Conservation (phyloP, 441 rosid species). For the Capsella rubella region DNA sequence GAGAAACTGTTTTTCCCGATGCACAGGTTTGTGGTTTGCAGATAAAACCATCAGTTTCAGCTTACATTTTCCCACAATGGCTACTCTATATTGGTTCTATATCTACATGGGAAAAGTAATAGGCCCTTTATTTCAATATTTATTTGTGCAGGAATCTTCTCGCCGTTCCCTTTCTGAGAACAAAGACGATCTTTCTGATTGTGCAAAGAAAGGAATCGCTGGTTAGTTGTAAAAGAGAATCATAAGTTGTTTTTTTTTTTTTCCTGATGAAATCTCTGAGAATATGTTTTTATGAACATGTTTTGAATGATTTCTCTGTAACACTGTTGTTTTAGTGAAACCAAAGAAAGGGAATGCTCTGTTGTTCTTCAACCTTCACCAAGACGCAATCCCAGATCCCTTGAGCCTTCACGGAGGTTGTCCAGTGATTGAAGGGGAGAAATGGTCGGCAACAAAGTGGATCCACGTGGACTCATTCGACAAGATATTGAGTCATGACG, state of each 20-base stretch:
- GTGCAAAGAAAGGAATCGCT: slow-evolving; percentile 91
- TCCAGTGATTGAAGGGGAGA: slow-evolving; percentile 95
- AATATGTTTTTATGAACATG: slow-evolving; percentile 5
- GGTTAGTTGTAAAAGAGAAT: slow-evolving; percentile 49
- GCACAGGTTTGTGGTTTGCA: slow-evolving; percentile 69
- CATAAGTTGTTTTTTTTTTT: not conserved
- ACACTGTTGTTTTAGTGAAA: slow-evolving; percentile 58
- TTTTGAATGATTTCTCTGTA: not conserved
- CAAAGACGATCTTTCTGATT: slow-evolving; percentile 82
- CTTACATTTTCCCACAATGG: slow-evolving; percentile 16
- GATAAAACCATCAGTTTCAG: slow-evolving; percentile 7
- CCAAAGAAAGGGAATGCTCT: slow-evolving; percentile 89
- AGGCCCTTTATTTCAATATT: not conserved
- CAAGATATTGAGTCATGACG: slow-evolving; percentile 55
- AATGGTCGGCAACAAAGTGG: slow-evolving; percentile 99
- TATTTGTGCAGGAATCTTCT: slow-evolving; percentile 59
- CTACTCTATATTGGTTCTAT: slow-evolving; percentile 21
- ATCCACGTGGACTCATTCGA: slow-evolving; percentile 91
- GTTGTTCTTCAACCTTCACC: slow-evolving; percentile 85
- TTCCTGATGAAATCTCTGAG: not conserved
- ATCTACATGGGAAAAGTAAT: not conserved
- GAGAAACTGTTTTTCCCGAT: slow-evolving; percentile 90
- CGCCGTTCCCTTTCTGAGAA: slow-evolving; percentile 59
- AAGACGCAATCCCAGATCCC: slow-evolving; percentile 78
- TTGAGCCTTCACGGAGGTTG: slow-evolving; percentile 92